Evolutionary conservation across 345 rosid species (phyloP), one percentile per base, ranked within the genome.

Genomic region (Brassica carinata): DNA sequence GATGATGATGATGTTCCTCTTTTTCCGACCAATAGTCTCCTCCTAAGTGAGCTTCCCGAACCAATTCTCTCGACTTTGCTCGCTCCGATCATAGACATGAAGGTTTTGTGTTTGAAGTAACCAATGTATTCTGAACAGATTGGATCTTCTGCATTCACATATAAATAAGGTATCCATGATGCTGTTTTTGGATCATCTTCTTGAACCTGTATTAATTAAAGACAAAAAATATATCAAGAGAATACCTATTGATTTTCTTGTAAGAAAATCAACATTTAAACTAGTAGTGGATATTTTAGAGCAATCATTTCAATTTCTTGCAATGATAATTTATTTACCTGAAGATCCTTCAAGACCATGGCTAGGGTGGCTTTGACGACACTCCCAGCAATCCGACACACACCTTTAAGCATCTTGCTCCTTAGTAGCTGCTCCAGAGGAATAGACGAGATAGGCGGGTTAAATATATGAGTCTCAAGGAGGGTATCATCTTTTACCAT

Each of bases 101-200:
- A 76, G 69, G 72, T 81, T 82, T 87, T 87, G 71, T 89, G 85
- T 26, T 76, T 74, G 67, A 89, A 88, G 77, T 91, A 86, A 5
- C 89, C 88, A 30, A 87, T 84, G 38, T 87, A 90, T 34, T 86
- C 97, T 1, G 89, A 84, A 65, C 92, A 86, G 1, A 88, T 77
- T 63, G 75, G 84, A 80, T 90, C 97, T 2, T 48, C 66, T 17
- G 84, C 79, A 70, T 92, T 90, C 74, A 89, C 88, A 67, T 77
- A 90, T 3, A 92, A 62, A 71, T 65, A 19, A 0, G 94, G 94
- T 45, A 38, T 67, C 94, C 93, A 92, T 0, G 61, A 72, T 17
- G 87, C 82, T 45, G 5, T 11, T 13, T 45, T 78, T 18, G 73
- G 11, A 59, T 75, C 72, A 1, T 78, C 75, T 38, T 71, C 43